Evolutionary conservation across 805 yeast genomes (phyloP), one percentile per base, ranked within the genome.

Genomic region (Saccharomycopsis selenospora): DNA sequence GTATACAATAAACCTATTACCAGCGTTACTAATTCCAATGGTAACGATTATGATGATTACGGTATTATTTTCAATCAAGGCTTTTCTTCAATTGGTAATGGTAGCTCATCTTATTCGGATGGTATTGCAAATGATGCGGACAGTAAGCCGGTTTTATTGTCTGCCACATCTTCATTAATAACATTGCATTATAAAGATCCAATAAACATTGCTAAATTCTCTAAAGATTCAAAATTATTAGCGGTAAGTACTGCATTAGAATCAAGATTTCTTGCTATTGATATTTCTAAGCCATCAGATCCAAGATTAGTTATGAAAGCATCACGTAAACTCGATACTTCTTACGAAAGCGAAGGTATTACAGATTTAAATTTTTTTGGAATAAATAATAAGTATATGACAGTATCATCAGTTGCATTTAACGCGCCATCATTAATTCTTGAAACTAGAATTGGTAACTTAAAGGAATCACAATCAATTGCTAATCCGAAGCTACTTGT

Each of bases 101-200:
- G 17, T 14, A 33, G 38, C 18, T 33, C 17, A 6, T 22, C 18
- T 13, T n/a, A 24, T 23, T 13, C 2, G 4, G 23, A n/a, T 14
- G 18, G 18, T 14, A 23, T 14, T 14, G 20, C 17, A 6, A 17
- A 24, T 41, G 43, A 40, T 3, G 25, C 8, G 6, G 25, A 33
- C 10, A 14, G 10, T 33, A 17, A 10, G 38, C 38, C 38, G 5
- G 38, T 33, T 17, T 14, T 33, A 33, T 6, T 33, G 4, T 33
- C 38, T 7, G 38, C 38, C 10, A 10, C 38, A 14, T 33, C 38
- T 6, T 33, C 82, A 5, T 80, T 88, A 2, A 79, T 89, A 25
- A 82, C 93, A 0, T 71, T 85, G 45, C 96, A 96, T 0, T 87
- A 86, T 62, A 66, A 86, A 26, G 96, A 90, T 61, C 93, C 95